Percentiles rank a stretch among this genome's conserved stretches.
Evolutionary conservation across 2,329 filamentous ascomycete species (phyloP).

Genomic region (Pseudocercospora cruenta): DNA sequence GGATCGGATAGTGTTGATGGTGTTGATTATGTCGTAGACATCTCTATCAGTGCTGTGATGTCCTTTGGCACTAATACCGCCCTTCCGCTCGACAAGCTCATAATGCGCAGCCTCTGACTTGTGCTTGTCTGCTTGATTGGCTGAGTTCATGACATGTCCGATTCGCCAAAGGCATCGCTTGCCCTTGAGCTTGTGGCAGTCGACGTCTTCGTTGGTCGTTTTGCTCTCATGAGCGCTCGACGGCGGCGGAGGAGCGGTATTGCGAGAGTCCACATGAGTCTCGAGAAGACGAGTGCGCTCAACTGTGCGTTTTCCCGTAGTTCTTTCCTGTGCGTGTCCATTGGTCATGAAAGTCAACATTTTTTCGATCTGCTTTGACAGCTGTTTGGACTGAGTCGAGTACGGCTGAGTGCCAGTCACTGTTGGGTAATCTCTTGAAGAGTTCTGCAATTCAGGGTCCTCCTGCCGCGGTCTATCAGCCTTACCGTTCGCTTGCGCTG

Average conservation of each 20-base stretch:
- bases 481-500: background rate
- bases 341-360: conserved; percentile 9
- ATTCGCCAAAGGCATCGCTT: background rate
- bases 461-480: background rate
- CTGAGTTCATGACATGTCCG: too few relatives aligned
- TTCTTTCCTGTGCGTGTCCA: background rate
- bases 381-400: conserved; percentile 10
- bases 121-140: background rate
- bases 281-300: background rate
- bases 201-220: background rate
- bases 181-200: background rate
- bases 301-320: conserved; percentile 7
- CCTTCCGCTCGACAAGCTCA: background rate
- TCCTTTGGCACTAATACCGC: background rate
- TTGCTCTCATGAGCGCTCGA: background rate
- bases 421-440: background rate
- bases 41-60: conserved; percentile 8
- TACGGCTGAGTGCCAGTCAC: background rate
- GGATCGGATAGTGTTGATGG: conserved; percentile 13
- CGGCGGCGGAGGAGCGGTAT: background rate
- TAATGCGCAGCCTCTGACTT: background rate
- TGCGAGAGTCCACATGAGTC: background rate
- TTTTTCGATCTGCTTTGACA: conserved; percentile 9
- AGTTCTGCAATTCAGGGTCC: background rate
- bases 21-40: conserved; percentile 7